Evolutionary conservation across 352 stramenopile species (phyloP), one percentile per base, ranked within the genome.

Genomic region (Albugo laibachii): DNA sequence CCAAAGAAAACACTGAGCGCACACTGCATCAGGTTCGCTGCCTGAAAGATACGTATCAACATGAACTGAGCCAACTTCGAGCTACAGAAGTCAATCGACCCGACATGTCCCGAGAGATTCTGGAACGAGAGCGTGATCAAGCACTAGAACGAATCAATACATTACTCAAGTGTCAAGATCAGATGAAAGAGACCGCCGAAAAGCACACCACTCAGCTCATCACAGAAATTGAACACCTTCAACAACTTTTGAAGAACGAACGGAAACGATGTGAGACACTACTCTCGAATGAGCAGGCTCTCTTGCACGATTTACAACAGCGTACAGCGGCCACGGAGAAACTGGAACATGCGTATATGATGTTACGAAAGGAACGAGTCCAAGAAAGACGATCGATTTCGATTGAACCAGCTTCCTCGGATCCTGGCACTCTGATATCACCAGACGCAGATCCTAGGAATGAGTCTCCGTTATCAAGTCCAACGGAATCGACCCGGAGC

Each of bases 271-370:
- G 63, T 48, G 68, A 63, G 2, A 59, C 75, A n/a, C 51, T 85
- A 40, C 43, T 81, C 11, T 34, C 50, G 13, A 83, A 85, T 46
- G 73, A 85, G 50, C 80, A 83, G 52, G 78, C 60, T 11, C 53
- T 85, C 41, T 47, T 81, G 41, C 67, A 69, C 10, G 73, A 85
- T 50, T 63, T 85, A 36, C 65, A 69, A n/a, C 69, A 85, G 44
- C 67, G 70, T n/a, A 78, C 74, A 43, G 40, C 58, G 11, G 58
- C 58, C 19, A 62, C 82, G 42, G 49, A 48, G 13, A 79, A 72
- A 50, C 52, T 85, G 11, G 57, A 85, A 46, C 64, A 59, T 14
- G 63, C 57, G 2, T 36, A 82, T 18, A 53, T 65, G 6, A 27
- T 42, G 37, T 49, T 73, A 38, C 58, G 77, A 35, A 58, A 66